Conservation (phyloP, 148 eudicot species). For the Fagopyrum tataricum region DNA sequence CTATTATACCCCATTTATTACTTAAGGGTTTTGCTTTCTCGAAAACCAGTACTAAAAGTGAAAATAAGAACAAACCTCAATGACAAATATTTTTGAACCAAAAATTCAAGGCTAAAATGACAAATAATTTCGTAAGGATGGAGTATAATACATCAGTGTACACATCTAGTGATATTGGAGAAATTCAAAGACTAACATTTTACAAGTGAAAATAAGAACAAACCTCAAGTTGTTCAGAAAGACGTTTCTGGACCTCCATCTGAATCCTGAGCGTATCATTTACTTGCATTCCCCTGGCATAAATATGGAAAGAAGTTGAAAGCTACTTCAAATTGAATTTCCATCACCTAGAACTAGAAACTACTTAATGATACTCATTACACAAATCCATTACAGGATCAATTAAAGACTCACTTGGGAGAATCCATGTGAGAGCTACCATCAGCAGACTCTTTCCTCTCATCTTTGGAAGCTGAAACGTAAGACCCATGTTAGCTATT, state of each 20-base stretch:
- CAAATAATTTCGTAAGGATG: too few species aligned
- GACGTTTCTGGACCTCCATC: constrained; percentile 92
- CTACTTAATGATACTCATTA: not conserved
- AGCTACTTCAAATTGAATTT: not conserved
- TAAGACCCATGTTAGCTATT: not conserved
- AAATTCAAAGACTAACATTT: not conserved
- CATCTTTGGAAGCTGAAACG: constrained; percentile 37
- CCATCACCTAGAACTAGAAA: not conserved
- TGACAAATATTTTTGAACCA: too few species aligned
- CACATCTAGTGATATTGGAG: not conserved
- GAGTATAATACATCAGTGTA: too few species aligned
- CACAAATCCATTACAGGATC: not conserved
- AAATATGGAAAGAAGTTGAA: not conserved
- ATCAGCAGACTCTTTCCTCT: constrained; percentile 43
- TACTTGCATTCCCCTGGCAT: constrained; percentile 39
- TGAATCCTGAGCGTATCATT: constrained; percentile 78
- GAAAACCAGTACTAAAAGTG: too few species aligned
- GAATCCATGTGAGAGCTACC: constrained; percentile 32
- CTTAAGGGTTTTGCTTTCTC: too few species aligned
- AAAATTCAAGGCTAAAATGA: too few species aligned
- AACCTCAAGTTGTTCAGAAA: constrained; percentile 89
- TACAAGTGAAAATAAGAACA: constrained; percentile 7
- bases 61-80: too few species aligned
- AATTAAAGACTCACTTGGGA: constrained; percentile 34
- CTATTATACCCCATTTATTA: too few species aligned